phyloP scores from a whole-genome alignment of 805 yeast species.

The Metschnikowia gruessii region DNA sequence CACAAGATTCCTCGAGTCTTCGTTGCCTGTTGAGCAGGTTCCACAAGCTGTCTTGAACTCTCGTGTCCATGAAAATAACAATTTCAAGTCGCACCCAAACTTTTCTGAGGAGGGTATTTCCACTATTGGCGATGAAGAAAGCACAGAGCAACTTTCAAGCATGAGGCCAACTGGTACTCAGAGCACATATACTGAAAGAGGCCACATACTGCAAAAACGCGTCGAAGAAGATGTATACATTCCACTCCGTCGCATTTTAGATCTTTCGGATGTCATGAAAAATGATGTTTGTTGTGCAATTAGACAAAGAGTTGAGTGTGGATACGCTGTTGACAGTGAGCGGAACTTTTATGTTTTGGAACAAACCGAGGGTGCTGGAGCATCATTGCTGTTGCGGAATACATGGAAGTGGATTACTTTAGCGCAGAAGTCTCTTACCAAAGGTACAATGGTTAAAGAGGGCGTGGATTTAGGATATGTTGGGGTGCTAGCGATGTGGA shows the following conservation, averaged over 20 bases:
- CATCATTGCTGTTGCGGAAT: slow-evolving; percentile 54
- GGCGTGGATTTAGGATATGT: slow-evolving; percentile 79
- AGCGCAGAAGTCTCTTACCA: slow-evolving; percentile 60
- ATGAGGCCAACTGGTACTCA: neutral
- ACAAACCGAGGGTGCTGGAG: slow-evolving; percentile 47
- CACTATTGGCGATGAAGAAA: slow-evolving; percentile 31
- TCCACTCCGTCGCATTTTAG: slow-evolving; percentile 31
- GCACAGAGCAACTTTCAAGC: slow-evolving; percentile 15
- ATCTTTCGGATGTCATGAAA: slow-evolving; percentile 46
- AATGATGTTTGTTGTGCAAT: slow-evolving; percentile 76
- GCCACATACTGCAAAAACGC: slow-evolving; percentile 1
- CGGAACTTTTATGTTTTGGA: slow-evolving; percentile 61
- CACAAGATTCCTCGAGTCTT: slow-evolving; percentile 40
- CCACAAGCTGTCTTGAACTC: slow-evolving; percentile 4
- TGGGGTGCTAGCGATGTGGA: slow-evolving; percentile 91
- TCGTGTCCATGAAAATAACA: neutral
- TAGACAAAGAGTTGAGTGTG: slow-evolving; percentile 64
- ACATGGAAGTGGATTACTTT: slow-evolving; percentile 92
- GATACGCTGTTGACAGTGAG: slow-evolving; percentile 69
- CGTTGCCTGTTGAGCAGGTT: slow-evolving; percentile 1
- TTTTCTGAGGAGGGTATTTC: slow-evolving; percentile 29
- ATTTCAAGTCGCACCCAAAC: slow-evolving; percentile 6
- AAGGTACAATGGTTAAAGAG: slow-evolving; percentile 65
- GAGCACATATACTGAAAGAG: neutral
- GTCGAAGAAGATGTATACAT: slow-evolving; percentile 23